Evolutionary conservation across 2,329 filamentous ascomycete genomes (phyloP), one percentile per base, ranked within the genome.

Genomic region (Hypocreales sp.): DNA sequence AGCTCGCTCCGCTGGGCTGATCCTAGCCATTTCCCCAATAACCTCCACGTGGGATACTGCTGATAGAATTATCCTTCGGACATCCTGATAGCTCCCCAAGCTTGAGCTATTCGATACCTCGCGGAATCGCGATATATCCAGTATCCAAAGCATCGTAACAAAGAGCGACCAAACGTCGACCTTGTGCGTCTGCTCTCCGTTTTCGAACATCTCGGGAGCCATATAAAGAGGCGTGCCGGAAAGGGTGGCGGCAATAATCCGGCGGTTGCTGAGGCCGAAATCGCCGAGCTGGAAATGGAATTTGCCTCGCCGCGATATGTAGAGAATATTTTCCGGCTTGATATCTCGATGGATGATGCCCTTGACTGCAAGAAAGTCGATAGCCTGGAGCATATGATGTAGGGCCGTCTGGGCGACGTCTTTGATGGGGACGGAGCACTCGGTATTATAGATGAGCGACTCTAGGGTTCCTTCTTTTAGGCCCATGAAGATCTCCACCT

Each of bases 271-370:
- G 2, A 34, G 14, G 15, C 34, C 29, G 15, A 33, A 33, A 21
- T 33, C 33, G 7, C 23, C 29, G 10, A 33, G 33, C 4, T 23
- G 24, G 25, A 31, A 33, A 5, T 13, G 13, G 18, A 20, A 28
- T 6, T 22, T 7, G 14, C n/a, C 8, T 11, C 18, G n/a, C 2
- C 16, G 13, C 7, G 13, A 22, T 9, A 20, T 13, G 27, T 35
- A 42, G 7, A 40, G 30, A 20, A 42, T 40, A 19, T 39, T 40
- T 3, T 25, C 35, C 2, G 38, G 40, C 27, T 44, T 42, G 10
- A 43, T 19, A 21, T 44, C 40, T 16, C 37, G 29, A 14, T 45
- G 40, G 16, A 39, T 22, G 19, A 45, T 28, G 15, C 30, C 25
- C 8, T 35, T 21, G 2, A 11, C 18, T 6, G 31, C 22, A 5